Percentiles rank a stretch among this genome's conserved stretches.
These are phyloP conservation scores for Cordyceps javanica DNA, from an alignment of 2,329 filamentous ascomycete species.

Conservation along the genomic window DNA sequence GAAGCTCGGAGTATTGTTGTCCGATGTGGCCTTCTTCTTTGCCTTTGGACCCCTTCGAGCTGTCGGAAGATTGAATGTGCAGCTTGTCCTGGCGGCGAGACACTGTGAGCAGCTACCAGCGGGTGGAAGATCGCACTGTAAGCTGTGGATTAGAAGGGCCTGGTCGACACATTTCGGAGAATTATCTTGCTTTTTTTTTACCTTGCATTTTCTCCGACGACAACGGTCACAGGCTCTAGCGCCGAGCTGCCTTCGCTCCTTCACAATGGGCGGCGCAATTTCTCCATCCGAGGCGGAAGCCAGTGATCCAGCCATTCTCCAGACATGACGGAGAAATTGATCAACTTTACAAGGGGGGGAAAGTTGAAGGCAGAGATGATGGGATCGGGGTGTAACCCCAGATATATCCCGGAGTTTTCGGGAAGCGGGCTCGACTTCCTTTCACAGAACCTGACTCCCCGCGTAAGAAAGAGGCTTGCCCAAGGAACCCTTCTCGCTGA, in stretches of 20 bases:
- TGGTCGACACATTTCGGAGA: not conserved
- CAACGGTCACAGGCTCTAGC: constrained; percentile 31
- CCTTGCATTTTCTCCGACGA: constrained; percentile 31
- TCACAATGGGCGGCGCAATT: constrained; percentile 13
- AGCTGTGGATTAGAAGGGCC: not conserved
- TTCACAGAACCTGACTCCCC: not conserved
- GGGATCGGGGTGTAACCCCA: not conserved
- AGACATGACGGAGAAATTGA: constrained; percentile 10
- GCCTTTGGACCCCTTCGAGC: constrained; percentile 33
- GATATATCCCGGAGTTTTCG: constrained; percentile 1
- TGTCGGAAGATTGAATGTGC: constrained; percentile 33
- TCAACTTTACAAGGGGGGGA: not conserved
- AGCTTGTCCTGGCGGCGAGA: constrained; percentile 25
- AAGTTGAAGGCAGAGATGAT: no score
- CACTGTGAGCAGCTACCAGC: constrained; percentile 26
- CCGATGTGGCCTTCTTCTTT: constrained; percentile 10
- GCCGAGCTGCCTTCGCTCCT: constrained; percentile 17
- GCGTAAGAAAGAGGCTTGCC: not conserved
- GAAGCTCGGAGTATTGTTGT: not conserved
- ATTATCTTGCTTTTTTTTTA: constrained; percentile 12
- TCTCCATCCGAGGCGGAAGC: constrained; percentile 1
- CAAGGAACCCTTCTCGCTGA: not conserved
- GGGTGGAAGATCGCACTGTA: constrained; percentile 24
- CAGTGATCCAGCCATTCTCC: constrained; percentile 1
- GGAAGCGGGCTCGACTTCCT: constrained; percentile 6